A percentile compares a stretch with the other conserved stretches of the same genome.
Conservation (phyloP, 768 basidiomycete species). For the Mycena maculata region DNA sequence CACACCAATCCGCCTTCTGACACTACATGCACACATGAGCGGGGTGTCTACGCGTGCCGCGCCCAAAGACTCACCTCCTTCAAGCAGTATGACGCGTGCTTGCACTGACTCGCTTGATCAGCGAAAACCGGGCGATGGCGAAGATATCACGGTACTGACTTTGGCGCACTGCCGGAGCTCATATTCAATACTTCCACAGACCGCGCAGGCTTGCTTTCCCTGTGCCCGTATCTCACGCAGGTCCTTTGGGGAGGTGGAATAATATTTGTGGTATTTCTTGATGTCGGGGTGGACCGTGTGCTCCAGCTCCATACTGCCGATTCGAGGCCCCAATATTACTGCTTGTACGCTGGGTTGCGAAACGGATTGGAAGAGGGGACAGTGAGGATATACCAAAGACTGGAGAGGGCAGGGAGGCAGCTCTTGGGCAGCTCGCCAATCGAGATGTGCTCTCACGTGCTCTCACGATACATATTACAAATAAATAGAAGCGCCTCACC, state of each 20-base stretch:
- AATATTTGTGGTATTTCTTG: conserved; percentile 29
- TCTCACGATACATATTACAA: conserved; percentile 7
- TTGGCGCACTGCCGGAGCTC: conserved; percentile 25
- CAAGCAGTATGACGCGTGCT: conserved; percentile 26
- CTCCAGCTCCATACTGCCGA: conserved; percentile 8
- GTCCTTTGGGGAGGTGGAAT: conserved; percentile 26
- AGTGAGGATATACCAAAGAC: conserved; percentile 5
- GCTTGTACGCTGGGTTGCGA: conserved; percentile 17
- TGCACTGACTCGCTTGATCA: conserved; percentile 20
- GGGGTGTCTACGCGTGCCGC: conserved; percentile 11
- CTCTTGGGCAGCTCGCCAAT: neutral
- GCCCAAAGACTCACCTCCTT: conserved; percentile 25
- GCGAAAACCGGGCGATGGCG: conserved; percentile 14
- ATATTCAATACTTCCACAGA: conserved; percentile 7
- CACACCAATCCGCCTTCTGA: conserved; percentile 29
- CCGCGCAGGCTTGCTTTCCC: conserved; percentile 23
- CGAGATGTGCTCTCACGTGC: neutral
- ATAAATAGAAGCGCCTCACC: conserved; percentile 8
- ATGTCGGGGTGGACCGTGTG: conserved; percentile 29
- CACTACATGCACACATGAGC: conserved; percentile 11
- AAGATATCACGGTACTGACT: conserved; percentile 17
- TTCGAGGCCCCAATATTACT: conserved; percentile 15
- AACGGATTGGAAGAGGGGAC: conserved; percentile 10
- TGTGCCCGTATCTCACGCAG: conserved; percentile 18
- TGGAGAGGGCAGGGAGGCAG: conserved; percentile 15